Conservation (phyloP, 805 yeast species). For the Myxozyma vanderwaltii region DNA sequence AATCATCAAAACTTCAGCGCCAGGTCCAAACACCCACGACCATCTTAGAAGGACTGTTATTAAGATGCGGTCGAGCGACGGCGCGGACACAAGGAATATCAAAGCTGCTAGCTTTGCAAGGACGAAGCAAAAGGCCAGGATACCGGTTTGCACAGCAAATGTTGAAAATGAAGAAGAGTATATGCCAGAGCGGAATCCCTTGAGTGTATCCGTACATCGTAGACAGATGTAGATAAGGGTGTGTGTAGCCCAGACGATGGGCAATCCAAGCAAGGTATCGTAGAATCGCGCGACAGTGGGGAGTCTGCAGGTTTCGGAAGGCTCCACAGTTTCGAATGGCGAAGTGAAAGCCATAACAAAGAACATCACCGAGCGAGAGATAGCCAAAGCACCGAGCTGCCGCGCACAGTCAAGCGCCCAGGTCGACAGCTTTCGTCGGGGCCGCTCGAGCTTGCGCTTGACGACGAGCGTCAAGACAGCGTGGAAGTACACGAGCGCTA, state of each 20-base stretch:
- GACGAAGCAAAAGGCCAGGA: conserved; percentile 11
- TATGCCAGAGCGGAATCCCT: background rate
- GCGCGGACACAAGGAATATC: background rate
- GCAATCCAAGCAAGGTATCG: conserved; percentile 21
- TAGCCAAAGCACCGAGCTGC: background rate
- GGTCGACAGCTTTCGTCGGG: background rate
- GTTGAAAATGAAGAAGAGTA: background rate
- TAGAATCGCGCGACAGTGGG: conserved; percentile 12
- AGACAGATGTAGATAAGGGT: background rate
- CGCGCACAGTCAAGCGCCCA: conserved; percentile 4
- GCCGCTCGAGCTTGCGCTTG: conserved; percentile 2
- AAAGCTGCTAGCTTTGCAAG: conserved; percentile 1
- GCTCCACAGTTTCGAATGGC: background rate
- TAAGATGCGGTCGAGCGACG: background rate
- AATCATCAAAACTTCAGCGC: conserved; percentile 19
- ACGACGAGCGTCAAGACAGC: background rate
- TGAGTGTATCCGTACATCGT: background rate
- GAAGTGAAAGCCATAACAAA: background rate
- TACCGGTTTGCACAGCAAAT: conserved; percentile 18
- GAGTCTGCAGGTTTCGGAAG: conserved; percentile 5
- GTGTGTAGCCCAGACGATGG: conserved; percentile 2
- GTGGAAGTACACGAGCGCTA: background rate
- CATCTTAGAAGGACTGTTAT: conserved; percentile 14
- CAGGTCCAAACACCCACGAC: conserved; percentile 19
- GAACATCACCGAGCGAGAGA: background rate